Evolutionary conservation across 192 early-diverging fungal genomes (phyloP).

Genomic region (Neocallimastix lanati): DNA sequence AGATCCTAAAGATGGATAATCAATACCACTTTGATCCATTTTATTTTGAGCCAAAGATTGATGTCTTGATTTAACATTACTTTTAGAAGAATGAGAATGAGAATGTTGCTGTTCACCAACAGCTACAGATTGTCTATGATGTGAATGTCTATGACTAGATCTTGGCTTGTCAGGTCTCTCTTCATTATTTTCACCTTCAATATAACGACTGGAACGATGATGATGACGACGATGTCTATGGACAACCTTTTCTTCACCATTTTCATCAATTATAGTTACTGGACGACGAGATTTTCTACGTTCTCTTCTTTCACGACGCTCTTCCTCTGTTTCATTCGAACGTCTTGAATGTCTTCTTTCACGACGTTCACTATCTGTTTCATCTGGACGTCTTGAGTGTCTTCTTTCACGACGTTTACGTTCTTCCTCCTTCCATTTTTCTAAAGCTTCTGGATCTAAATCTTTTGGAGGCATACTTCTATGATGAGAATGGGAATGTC

Average conservation of each 20-base stretch:
- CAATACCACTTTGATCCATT: background rate
- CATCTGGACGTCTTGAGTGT: background rate
- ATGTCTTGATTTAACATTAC: background rate
- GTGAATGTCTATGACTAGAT: background rate
- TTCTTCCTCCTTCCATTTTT: no score
- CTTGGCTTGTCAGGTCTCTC: background rate
- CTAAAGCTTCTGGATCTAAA: no score
- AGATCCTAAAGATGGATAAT: background rate
- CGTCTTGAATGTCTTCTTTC: background rate
- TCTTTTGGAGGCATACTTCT: background rate
- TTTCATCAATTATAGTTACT: background rate
- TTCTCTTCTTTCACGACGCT: background rate
- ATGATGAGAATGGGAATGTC: background rate
- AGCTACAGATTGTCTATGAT: background rate
- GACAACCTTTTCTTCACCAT: background rate
- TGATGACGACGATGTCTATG: background rate
- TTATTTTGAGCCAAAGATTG: background rate
- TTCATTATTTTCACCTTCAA: background rate
- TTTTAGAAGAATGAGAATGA: background rate
- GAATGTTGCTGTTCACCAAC: background rate
- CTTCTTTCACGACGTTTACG: background rate
- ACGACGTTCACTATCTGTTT: background rate
- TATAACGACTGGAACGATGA: background rate
- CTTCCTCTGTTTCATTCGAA: background rate
- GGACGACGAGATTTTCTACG: background rate